Conservation (phyloP, 2,329 filamentous ascomycete species). For the Emmonsiellopsis sp. region DNA sequence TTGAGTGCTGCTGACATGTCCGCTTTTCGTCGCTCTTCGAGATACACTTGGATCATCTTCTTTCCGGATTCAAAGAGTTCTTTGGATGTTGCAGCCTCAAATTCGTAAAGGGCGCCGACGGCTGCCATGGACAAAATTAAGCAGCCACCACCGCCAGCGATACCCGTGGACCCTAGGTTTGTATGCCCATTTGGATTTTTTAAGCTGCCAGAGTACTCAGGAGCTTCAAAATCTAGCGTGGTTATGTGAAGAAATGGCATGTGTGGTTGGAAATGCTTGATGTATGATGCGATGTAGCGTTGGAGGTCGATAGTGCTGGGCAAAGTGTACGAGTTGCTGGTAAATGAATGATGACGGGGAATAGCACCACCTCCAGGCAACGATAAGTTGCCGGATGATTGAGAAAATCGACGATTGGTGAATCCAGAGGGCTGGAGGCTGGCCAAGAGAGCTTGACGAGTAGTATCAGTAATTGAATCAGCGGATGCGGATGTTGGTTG, state of each 20-base stretch:
- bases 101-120: slow-evolving; percentile 79
- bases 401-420: slow-evolving; percentile 50
- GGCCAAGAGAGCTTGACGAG: slow-evolving; percentile 52
- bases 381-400: slow-evolving; percentile 47
- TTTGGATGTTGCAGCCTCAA: slow-evolving; percentile 67
- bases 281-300: slow-evolving; percentile 81
- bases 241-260: slow-evolving; percentile 89
- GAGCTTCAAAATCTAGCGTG: slow-evolving; percentile 80
- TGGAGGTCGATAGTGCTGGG: slow-evolving; percentile 80
- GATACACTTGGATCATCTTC: slow-evolving; percentile 86
- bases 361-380: slow-evolving; percentile 27
- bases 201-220: slow-evolving; percentile 52
- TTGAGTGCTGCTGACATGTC: slow-evolving; percentile 58
- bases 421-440: slow-evolving; percentile 48
- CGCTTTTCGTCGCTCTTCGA: slow-evolving; percentile 81
- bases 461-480: slow-evolving; percentile 58
- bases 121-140: slow-evolving; percentile 80
- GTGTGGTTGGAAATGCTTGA: slow-evolving; percentile 88
- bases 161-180: slow-evolving; percentile 44
- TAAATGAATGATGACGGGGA: slow-evolving; percentile 18
- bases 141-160: slow-evolving; percentile 72
- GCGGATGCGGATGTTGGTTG: slow-evolving; percentile 45
- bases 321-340: slow-evolving; percentile 37
- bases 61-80: slow-evolving; percentile 88
- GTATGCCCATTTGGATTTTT: slow-evolving; percentile 46